These are phyloP conservation scores for Trichoderma oligosporum DNA, from an alignment of 2,329 filamentous ascomycete genomes.

Conservation along the genomic window DNA sequence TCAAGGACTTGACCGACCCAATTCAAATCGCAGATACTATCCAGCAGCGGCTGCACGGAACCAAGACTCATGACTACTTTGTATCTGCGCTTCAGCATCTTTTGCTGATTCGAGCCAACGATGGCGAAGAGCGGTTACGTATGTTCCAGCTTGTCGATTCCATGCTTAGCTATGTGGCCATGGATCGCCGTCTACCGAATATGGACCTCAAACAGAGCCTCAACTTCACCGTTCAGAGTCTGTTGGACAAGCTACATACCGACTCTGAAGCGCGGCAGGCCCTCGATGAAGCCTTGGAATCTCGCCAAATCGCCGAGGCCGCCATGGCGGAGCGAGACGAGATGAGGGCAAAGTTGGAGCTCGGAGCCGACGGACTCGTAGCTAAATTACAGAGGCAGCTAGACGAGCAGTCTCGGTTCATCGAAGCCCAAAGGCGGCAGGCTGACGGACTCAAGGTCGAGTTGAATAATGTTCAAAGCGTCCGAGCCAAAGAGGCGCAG, in stretches of 20 bases:
- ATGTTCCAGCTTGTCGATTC: conserved; percentile 98
- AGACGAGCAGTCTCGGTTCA: conserved; percentile 87
- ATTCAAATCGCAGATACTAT: conserved; percentile 93
- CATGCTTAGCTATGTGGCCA: conserved; percentile 99
- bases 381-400: conserved; percentile 89
- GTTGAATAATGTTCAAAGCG: conserved; percentile 76
- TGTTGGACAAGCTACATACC: conserved; percentile 93
- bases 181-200: conserved; percentile 92
- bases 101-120: conserved; percentile 84
- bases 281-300: conserved; percentile 85
- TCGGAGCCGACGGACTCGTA: conserved; percentile 90
- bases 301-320: conserved; percentile 87
- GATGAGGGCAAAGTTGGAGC: conserved; percentile 79
- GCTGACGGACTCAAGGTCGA: conserved; percentile 86
- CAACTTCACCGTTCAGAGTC: conserved; percentile 93
- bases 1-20: conserved; percentile 89
- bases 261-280: conserved; percentile 92
- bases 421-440: conserved; percentile 82
- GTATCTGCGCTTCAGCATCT: conserved; percentile 92
- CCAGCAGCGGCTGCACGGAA: conserved; percentile 75
- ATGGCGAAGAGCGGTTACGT: conserved; percentile 83
- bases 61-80: conserved; percentile 90
- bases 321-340: conserved; percentile 96
- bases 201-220: conserved; percentile 97
- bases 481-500: conserved; percentile 86